phyloP scores from a whole-genome alignment of 805 yeast species.

The Yamadazyma sp. region DNA sequence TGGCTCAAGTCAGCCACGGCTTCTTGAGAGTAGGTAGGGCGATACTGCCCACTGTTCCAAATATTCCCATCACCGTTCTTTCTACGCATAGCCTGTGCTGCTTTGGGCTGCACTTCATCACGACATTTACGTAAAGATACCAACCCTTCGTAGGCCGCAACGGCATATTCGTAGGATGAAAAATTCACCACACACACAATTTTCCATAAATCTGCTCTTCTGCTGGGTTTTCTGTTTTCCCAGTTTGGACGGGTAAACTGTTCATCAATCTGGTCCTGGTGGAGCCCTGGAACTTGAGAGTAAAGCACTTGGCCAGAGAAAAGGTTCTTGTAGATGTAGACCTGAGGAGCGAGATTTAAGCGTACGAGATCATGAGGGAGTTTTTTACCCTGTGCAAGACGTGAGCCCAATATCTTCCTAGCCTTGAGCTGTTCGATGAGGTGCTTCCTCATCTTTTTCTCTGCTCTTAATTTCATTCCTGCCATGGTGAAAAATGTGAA shows the following conservation, averaged over 20 bases:
- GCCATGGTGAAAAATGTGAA: conserved; percentile 25
- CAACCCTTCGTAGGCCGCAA: conserved; percentile 70
- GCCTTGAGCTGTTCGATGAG: conserved; percentile 46
- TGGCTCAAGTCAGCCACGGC: conserved; percentile 81
- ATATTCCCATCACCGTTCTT: conserved; percentile 74
- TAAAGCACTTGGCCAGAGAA: conserved; percentile 89
- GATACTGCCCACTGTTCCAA: conserved; percentile 84
- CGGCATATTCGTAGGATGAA: conserved; percentile 58
- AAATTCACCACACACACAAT: conserved; percentile 82
- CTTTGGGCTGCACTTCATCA: conserved; percentile 57
- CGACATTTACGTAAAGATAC: conserved; percentile 73
- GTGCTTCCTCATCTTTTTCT: conserved; percentile 47
- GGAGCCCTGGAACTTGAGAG: conserved; percentile 75
- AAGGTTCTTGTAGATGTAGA: conserved; percentile 77
- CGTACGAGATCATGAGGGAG: conserved; percentile 31
- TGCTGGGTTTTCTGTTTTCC: conserved; percentile 79
- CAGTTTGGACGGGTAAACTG: conserved; percentile 85
- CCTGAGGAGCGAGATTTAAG: conserved; percentile 77
- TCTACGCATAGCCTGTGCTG: conserved; percentile 67
- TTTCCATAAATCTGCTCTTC: conserved; percentile 87
- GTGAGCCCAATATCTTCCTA: conserved; percentile 42
- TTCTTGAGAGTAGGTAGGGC: conserved; percentile 90
- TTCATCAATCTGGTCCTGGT: conserved; percentile 57
- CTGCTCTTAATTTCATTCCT: conserved; percentile 40
- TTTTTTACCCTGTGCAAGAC: conserved; percentile 42